Conservation (phyloP, 176 grass and related monocot genomes). For the Hyparrhenia diplandra region DNA sequence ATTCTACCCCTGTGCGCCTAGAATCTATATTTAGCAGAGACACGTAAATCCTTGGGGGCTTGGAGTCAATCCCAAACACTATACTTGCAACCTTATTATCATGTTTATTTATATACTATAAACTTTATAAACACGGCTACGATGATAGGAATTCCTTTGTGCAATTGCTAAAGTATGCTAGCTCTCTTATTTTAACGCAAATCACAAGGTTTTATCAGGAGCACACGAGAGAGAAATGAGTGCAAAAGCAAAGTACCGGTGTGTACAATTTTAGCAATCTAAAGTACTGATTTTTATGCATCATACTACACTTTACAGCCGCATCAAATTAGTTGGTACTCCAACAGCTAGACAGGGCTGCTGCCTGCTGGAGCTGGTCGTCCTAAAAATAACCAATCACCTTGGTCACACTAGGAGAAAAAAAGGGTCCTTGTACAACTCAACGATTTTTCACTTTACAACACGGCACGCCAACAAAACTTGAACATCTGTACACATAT, state of each 20-base stretch:
- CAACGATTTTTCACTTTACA: slow-evolving; percentile 39
- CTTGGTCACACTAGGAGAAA: slow-evolving; percentile 14
- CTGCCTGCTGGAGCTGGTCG: background rate
- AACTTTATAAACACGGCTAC: background rate
- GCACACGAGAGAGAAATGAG: background rate
- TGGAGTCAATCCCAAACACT: slow-evolving; percentile 3
- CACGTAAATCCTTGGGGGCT: background rate
- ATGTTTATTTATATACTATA: background rate
- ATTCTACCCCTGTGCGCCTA: background rate
- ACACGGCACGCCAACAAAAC: slow-evolving; percentile 33
- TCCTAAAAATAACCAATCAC: slow-evolving; percentile 35
- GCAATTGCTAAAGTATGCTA: background rate
- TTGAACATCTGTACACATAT: background rate
- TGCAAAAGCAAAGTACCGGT: background rate
- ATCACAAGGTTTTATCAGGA: background rate
- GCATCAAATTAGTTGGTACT: slow-evolving; percentile 31
- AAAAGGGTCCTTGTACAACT: background rate
- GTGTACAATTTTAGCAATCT: background rate
- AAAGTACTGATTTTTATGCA: background rate
- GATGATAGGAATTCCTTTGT: background rate
- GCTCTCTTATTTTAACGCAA: background rate
- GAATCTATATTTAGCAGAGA: slow-evolving; percentile 14
- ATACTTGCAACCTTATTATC: background rate
- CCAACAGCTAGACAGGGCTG: slow-evolving; percentile 3
- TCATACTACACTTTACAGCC: slow-evolving; percentile 40